Base-by-base conservation (phyloP, 805 yeast genomes). In the Saccharomycopsis fibuligera region DNA sequence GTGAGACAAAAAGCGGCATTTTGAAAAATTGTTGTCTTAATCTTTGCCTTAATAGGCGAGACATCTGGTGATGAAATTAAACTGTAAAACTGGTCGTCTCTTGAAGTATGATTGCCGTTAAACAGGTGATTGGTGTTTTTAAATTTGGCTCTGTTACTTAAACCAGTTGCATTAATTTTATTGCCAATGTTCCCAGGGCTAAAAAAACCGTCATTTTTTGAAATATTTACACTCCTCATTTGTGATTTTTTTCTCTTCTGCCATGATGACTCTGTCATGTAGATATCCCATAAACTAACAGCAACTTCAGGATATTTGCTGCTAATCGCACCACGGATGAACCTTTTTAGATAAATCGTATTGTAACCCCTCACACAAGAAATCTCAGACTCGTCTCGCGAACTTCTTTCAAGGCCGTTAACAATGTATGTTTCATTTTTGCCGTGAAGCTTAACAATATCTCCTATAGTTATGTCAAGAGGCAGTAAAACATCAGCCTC, bases 351-450 rank as follows among this genome's bases (percentile, higher is more conserved):
- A 53, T 65, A 63, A 2, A 79, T 74, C 0, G 70, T 65, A 57
- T 80, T 79, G 57, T 67, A 82, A 0, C 89, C 89, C 54, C 88
- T 65, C 49, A 79, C 68, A 58, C 88, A 82, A 43, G 69, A 62
- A 5, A 81, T 70, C 16, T 60, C 56, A 6, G 51, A 53, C 5
- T 61, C 57, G 1, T 56, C 50, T 3, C 45, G 8, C 8, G 40
- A 44, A 1, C 44, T 30, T 12, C 51, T 52, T 27, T 38, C 46
- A 31, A 82, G 59, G 0, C 81, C 85, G 1, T 73, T 67, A 2
- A 82, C 76, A 4, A 53, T 47, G 56, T 69, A 77, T 5, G 59
- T 59, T 5, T 60, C 58, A 1, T 61, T 56, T 21, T 53, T 57
- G 16, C 66, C 63, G 12, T 64, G 61, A 27, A 72, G 54, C 14